phyloP scores from a whole-genome alignment of 345 rosid species.

The Sonneratia caseolaris region DNA sequence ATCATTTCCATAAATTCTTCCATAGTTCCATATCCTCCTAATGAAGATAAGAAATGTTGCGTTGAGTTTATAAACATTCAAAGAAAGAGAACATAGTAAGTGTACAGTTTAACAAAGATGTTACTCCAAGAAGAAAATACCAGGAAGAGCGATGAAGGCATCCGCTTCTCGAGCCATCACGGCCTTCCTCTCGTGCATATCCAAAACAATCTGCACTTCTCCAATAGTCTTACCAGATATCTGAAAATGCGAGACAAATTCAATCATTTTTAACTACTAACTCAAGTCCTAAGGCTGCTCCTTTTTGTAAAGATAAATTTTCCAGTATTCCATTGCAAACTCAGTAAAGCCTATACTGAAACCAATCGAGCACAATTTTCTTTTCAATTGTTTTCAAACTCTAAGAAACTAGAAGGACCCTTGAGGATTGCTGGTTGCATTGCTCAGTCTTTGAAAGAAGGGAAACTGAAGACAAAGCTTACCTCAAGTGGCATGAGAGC shows the following conservation, averaged over 20 bases:
- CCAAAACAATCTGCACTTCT: conserved; percentile 68
- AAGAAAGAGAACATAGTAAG: conserved; percentile 5
- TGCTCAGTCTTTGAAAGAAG: conserved; percentile 1
- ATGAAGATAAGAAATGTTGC: conserved; percentile 1
- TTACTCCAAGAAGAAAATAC: conserved; percentile 20
- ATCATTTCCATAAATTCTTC: conserved; percentile 94
- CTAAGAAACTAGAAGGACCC: no score
- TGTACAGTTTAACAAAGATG: not conserved
- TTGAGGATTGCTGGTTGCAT: not conserved
- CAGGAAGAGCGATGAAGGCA: conserved; percentile 94
- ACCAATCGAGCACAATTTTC: no score
- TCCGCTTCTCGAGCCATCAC: conserved; percentile 92
- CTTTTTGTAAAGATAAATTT: not conserved
- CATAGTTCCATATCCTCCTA: conserved; percentile 98
- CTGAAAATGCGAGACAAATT: conserved; percentile 22
- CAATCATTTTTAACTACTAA: not conserved
- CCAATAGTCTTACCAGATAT: conserved; percentile 88
- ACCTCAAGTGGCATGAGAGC: conserved; percentile 97
- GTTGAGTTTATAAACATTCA: not conserved
- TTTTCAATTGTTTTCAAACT: no score
- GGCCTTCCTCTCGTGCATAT: conserved; percentile 97
- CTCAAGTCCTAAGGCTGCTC: not conserved
- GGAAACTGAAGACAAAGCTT: not conserved
- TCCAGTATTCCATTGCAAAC: not conserved
- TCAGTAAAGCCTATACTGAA: not conserved